A percentile compares a stretch with the other conserved stretches of the same genome.
Conservation (phyloP, 2,329 filamentous ascomycete genomes). For the Cercospora citrullina region DNA sequence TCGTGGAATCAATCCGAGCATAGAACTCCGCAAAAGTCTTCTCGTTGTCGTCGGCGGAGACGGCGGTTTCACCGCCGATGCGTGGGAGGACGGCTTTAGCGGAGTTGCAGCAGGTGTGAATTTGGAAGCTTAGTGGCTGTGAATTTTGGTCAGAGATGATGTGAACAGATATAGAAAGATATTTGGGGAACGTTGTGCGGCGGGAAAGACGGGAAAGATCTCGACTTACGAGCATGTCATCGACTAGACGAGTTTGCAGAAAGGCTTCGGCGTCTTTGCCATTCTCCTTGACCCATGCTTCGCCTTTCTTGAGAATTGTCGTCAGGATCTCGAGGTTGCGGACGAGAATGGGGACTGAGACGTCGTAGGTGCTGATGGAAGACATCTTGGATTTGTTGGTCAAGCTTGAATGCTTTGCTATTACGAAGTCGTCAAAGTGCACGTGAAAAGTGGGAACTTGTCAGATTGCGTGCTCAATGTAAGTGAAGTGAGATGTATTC, state of each 20-base stretch:
- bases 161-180: not conserved
- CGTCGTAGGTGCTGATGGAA: conserved; percentile 21
- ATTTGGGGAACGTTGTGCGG: no score
- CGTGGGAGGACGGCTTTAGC: conserved; percentile 43
- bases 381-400: not conserved
- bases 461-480: not conserved
- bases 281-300: conserved; percentile 44
- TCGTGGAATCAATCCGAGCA: conserved; percentile 49
- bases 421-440: not conserved
- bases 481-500: not conserved
- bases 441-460: not conserved
- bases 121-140: conserved; percentile 50
- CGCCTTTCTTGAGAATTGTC: conserved; percentile 49
- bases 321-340: conserved; percentile 46
- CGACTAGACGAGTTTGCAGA: conserved; percentile 46
- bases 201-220: no score
- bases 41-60: conserved; percentile 34
- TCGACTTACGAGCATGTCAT: conserved; percentile 48
- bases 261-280: conserved; percentile 41
- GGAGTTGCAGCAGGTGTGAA: conserved; percentile 47
- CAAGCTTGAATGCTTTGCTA: not conserved
- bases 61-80: conserved; percentile 40
- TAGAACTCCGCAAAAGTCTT: conserved; percentile 53
- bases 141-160: not conserved
- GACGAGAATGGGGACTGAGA: conserved; percentile 45